phyloP scores from a whole-genome alignment of 768 basidiomycete genomes.

The Macrolepiota albuminosa region DNA sequence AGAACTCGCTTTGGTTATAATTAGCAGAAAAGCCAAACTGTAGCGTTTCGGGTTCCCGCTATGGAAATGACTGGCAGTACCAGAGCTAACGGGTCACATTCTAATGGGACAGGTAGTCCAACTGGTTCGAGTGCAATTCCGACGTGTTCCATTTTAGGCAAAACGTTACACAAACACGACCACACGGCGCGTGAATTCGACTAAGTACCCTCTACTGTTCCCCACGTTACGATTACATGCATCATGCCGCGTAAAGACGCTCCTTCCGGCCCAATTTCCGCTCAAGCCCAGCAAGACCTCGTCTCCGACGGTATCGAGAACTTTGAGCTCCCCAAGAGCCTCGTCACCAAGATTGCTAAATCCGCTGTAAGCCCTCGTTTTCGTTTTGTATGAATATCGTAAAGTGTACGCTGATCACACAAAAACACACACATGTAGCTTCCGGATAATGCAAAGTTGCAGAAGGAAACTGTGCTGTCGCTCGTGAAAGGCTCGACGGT shows the following conservation, averaged over 20 bases:
- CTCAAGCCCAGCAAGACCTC: conserved; percentile 75
- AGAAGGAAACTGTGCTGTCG: conserved; percentile 85
- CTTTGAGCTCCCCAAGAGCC: conserved; percentile 80
- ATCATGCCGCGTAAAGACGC: conserved; percentile 71
- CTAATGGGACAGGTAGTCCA: too few relatives aligned
- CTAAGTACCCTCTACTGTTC: background rate
- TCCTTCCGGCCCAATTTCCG: conserved; percentile 49
- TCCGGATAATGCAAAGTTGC: conserved; percentile 79
- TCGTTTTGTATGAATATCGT: too few relatives aligned
- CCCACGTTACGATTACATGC: background rate
- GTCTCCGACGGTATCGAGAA: conserved; percentile 85
- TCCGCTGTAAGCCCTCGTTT: conserved; percentile 46
- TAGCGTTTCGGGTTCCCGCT: too few relatives aligned
- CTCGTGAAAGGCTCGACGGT: conserved; percentile 88
- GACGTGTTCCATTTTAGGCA: too few relatives aligned
- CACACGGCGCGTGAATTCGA: background rate
- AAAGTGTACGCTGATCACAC: too few relatives aligned
- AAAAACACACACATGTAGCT: too few relatives aligned
- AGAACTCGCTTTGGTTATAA: too few relatives aligned
- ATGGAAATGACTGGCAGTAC: too few relatives aligned
- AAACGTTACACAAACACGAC: background rate
- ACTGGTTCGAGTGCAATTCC: too few relatives aligned
- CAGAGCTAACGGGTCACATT: too few relatives aligned
- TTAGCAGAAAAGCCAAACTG: too few relatives aligned
- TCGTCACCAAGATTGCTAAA: conserved; percentile 83